Evolutionary conservation across 2,329 filamentous ascomycete genomes (phyloP), one percentile per base, ranked within the genome.

Genomic region (Endocalyx cinctus): DNA sequence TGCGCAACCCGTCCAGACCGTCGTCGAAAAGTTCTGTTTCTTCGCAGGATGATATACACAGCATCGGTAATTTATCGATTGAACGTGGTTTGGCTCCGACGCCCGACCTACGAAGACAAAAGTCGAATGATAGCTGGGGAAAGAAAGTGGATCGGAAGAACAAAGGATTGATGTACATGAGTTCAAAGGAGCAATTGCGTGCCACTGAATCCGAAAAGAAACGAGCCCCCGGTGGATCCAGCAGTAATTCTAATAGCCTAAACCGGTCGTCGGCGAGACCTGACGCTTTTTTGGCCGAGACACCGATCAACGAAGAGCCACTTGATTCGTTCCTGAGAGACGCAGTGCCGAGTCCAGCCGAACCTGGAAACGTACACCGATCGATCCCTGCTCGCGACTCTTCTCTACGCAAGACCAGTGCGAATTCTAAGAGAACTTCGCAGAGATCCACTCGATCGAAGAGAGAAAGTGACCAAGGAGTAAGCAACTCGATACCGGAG

Each of bases 141-240:
- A 74, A 65, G 53, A 81, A 76, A 51, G 61, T 69, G 25, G 57
- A 58, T 3, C 67, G 77, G 17, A 63, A 63, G 36, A 59, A 72
- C 41, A 76, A 72, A 52, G 74, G 79, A 4, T 60, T 85, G 50
- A 79, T 81, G 72, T 84, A 85, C 50, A 85, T 83, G 79, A 79
- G 72, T 60, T 86, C 82, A 28, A 81, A 75, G 51, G 82, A 87
- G 55, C 69, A 71, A 18, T 60, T 86, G 28, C 70, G 74, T 28
- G 76, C 79, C 32, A 78, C 70, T 43, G 79, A 84, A 42, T 61
- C 62, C 4, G 79, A 84, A 42, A 72, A 73, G 46, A 82, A 75
- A 48, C 69, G 78, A 25, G 50, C 62, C n/a, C 70, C 61, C 45
- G 62, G 63, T 29, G 48, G 61, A 23, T 53, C 58, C 16, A 63